These are phyloP conservation scores for Lolium multiflorum DNA, from an alignment of 176 grass and related monocot species.

Conservation along the genomic window DNA sequence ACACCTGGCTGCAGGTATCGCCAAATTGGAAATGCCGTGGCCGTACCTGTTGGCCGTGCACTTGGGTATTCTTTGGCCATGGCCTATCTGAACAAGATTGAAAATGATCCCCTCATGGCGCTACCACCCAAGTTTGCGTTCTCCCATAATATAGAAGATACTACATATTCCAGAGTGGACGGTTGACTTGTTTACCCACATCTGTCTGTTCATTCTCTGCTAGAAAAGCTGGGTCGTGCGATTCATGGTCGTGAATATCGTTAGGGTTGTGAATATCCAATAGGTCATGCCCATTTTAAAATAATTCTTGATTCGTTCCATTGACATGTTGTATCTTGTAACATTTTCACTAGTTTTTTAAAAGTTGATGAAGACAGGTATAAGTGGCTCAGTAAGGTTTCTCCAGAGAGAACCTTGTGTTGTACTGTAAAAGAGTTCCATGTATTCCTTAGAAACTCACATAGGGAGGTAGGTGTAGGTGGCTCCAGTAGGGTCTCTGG, in stretches of 20 bases:
- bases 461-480: neutral
- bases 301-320: constrained; percentile 33
- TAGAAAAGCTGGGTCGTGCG: neutral
- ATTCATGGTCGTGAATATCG: constrained; percentile 17
- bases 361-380: too few relatives aligned
- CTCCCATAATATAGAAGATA: constrained; percentile 40
- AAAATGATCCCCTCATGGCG: constrained; percentile 67
- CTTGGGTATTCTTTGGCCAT: constrained; percentile 77
- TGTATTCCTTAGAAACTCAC: constrained; percentile 25
- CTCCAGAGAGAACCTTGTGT: neutral
- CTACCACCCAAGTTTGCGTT: constrained; percentile 83
- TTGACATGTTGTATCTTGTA: constrained; percentile 40
- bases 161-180: neutral
- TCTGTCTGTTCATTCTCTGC: neutral
- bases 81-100: constrained; percentile 62
- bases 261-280: constrained; percentile 16
- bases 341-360: constrained; percentile 2
- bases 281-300: constrained; percentile 29
- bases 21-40: constrained; percentile 93
- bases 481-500: neutral
- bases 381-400: neutral
- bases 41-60: constrained; percentile 76
- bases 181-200: neutral
- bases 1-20: constrained; percentile 69
- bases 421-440: constrained; percentile 37